Evolutionary conservation across 2,329 filamentous ascomycete species (phyloP).

Genomic region (Cercospora sesami): DNA sequence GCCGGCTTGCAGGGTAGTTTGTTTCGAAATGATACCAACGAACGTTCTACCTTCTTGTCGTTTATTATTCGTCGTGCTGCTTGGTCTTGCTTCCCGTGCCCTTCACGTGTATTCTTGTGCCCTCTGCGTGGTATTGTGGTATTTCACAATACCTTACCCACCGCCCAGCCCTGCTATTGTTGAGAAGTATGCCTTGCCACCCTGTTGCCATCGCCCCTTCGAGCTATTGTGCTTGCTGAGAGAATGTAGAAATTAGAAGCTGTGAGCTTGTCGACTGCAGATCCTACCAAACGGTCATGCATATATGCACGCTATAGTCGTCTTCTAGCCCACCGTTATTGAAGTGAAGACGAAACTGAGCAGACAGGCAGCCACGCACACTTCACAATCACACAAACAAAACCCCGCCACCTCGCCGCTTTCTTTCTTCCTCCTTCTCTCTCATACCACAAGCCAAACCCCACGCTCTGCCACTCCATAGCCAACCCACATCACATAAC

Average conservation of each 20-base stretch:
- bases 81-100: neutral
- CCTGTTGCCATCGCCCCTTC: neutral
- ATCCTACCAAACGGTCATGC: neutral
- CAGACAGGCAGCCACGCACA: neutral
- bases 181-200: neutral
- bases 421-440: neutral
- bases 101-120: neutral
- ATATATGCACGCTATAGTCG: neutral
- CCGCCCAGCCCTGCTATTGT: neutral
- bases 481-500: neutral
- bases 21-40: slow-evolving; percentile 23
- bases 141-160: neutral
- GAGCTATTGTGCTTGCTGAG: neutral
- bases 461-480: neutral
- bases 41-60: slow-evolving; percentile 17
- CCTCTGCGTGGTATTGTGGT: neutral
- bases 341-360: neutral
- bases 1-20: slow-evolving; percentile 18
- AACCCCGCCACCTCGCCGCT: neutral
- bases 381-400: neutral
- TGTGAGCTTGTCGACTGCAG: neutral
- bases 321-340: neutral
- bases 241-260: neutral
- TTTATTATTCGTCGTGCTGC: neutral
- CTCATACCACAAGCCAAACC: neutral